Evolutionary conservation across 306 rosid genomes (phyloP), one percentile per base, ranked within the genome.

Genomic region (Acacia melanoxylon): DNA sequence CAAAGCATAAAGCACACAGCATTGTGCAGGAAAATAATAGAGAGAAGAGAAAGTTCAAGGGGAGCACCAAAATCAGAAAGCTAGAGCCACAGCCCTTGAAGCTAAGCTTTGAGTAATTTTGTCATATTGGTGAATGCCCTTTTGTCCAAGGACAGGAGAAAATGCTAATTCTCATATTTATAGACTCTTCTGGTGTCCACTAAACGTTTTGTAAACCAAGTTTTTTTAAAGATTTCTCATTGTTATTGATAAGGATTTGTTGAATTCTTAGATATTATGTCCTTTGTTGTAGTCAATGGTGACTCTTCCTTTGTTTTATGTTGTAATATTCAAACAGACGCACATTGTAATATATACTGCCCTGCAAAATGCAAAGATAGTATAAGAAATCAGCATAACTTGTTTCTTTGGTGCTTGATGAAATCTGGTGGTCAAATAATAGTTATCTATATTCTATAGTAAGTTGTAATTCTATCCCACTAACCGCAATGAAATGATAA

Each of bases 1-100:
- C 77, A 68, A 82, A 70, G 52, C 80, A 89, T 51, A 85, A 27
- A 40, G 74, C 56, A 7, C 24, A 67, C 12, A 72, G 56, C 65
- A 45, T 44, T 33, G 35, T 41, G 67, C 22, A 42, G 16, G 10
- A 68, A 78, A 72, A 49, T 58, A 74, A 61, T 46, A 61, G 13
- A 13, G 75, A 78, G 31, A 61, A 71, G 11, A 75, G 51, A 61
- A 63, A 68, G 37, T 40, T 77, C 63, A 42, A 59, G 58, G 31
- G n/a, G 25, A 75, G 63, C 45, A 19, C 17, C 29, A 31, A 51
- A 13, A 74, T 86, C 48, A 75, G 85, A 78, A 77, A 33, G 13
- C 19, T 68, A 42, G 59, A 41, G 49, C 56, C 88, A 75, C 76
- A 59, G 58, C 59, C 65, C 65, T 52, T 24, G 76, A 49, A 48